These are phyloP conservation scores for Halophytophthora batemanensis DNA, from an alignment of 352 stramenopile genomes.

Conservation along the genomic window DNA sequence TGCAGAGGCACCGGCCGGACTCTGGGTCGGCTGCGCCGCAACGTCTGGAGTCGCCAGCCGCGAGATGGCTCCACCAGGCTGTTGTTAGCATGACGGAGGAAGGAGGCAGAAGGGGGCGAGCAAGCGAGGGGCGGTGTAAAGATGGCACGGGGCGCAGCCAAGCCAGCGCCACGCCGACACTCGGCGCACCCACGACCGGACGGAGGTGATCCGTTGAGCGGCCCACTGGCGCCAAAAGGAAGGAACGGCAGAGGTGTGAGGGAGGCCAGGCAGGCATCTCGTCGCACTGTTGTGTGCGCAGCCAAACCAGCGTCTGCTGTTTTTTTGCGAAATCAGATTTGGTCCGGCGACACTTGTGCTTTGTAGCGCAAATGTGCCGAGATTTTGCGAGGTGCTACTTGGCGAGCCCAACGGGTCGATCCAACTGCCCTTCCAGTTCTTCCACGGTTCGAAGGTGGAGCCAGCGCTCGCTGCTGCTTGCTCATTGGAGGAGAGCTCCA, in stretches of 20 bases:
- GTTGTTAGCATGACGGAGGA: constrained; percentile 11
- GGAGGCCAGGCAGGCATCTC: constrained; percentile 11
- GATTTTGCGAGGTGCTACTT: constrained; percentile 14
- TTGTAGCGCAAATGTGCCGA: constrained; percentile 22
- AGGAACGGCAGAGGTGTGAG: too few species aligned
- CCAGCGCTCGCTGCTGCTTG: too few species aligned
- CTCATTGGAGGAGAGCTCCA: too few species aligned
- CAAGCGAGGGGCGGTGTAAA: constrained; percentile 5
- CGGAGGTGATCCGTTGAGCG: constrained; percentile 30
- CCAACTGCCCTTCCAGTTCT: too few species aligned
- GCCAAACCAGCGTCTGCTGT: too few species aligned
- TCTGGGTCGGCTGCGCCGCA: too few species aligned
- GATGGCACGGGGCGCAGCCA: constrained; percentile 4
- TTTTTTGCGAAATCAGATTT: too few species aligned
- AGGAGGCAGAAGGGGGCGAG: neutral
- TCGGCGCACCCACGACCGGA: constrained; percentile 17
- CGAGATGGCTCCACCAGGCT: constrained; percentile 5
- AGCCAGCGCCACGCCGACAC: too few species aligned
- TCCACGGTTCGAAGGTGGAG: too few species aligned
- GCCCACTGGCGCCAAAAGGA: constrained; percentile 16
- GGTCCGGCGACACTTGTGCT: neutral
- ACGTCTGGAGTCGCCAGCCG: neutral
- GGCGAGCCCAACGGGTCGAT: too few species aligned
- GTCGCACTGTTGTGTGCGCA: too few species aligned
- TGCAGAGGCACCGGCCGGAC: too few species aligned